These are phyloP conservation scores for Cutaneotrichosporon sp. DNA, from an alignment of 1,284 basidiomycete species.

Conservation along the genomic window DNA sequence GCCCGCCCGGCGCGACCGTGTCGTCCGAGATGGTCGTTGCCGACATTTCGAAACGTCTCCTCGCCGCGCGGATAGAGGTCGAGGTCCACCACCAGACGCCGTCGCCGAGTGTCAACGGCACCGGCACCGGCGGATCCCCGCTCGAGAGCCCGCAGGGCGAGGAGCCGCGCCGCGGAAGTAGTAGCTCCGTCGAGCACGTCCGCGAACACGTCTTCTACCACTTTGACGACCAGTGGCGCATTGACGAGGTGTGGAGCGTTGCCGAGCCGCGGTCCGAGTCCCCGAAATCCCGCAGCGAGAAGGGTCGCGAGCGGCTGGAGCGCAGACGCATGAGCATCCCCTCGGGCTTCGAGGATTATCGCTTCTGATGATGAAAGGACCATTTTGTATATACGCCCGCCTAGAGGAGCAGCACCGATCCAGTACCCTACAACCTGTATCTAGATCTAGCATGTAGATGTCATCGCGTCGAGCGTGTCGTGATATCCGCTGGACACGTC, in stretches of 20 bases:
- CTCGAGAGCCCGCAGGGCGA: not conserved
- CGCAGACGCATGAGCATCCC: slow-evolving; percentile 1
- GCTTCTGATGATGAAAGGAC: not conserved
- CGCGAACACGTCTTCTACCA: slow-evolving; percentile 22
- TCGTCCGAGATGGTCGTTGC: slow-evolving; percentile 14
- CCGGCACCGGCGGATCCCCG: not conserved
- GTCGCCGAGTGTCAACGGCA: no score
- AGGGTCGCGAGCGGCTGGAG: not conserved
- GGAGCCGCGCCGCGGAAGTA: not conserved
- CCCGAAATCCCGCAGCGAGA: not conserved
- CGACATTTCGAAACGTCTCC: slow-evolving; percentile 15
- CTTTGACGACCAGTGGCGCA: slow-evolving; percentile 19
- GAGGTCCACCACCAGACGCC: slow-evolving; percentile 8
- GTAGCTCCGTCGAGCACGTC: not conserved
- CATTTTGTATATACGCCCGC: not conserved
- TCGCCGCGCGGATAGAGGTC: slow-evolving; percentile 19
- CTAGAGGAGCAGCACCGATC: not conserved
- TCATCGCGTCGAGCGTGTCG: not conserved
- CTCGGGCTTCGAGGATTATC: slow-evolving; percentile 3
- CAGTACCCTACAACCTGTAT: not conserved
- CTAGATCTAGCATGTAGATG: not conserved
- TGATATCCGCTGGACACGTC: not conserved
- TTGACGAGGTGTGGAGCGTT: slow-evolving; percentile 21
- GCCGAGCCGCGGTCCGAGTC: not conserved
- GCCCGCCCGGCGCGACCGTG: slow-evolving; percentile 7